Conservation (phyloP, 257 asterid genomes). For the Cynanchum wilfordii region DNA sequence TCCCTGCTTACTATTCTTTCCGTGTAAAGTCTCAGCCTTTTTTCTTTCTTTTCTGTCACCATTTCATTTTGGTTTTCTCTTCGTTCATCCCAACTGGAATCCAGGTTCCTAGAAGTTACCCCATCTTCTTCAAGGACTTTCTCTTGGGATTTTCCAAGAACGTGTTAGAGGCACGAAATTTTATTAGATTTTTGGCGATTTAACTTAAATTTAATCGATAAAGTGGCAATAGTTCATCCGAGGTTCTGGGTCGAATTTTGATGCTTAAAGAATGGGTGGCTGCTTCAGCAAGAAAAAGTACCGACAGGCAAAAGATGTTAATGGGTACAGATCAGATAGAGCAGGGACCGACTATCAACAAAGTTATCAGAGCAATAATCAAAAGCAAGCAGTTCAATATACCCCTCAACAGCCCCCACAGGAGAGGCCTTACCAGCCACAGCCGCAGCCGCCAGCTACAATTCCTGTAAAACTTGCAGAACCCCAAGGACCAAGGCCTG, state of each 20-base stretch:
- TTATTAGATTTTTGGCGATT: neutral
- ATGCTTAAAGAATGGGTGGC: conserved; percentile 39
- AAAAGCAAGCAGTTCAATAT: conserved; percentile 30
- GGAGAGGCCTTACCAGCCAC: conserved; percentile 28
- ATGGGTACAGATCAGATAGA: conserved; percentile 39
- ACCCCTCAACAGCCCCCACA: conserved; percentile 25
- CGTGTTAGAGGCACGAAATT: neutral
- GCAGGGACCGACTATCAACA: conserved; percentile 27
- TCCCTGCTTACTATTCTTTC: neutral
- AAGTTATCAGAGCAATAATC: conserved; percentile 20
- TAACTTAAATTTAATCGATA: neutral
- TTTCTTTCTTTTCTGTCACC: neutral
- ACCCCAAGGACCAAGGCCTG: conserved; percentile 27
- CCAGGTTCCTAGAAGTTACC: neutral
- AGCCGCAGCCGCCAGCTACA: conserved; percentile 21
- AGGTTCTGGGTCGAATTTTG: conserved; percentile 9
- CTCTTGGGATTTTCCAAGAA: neutral
- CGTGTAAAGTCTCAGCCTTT: neutral
- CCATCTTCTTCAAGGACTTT: conserved; percentile 1
- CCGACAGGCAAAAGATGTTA: conserved; percentile 21
- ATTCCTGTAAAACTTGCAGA: conserved; percentile 26
- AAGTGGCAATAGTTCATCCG: conserved; percentile 15
- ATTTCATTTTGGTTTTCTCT: neutral
- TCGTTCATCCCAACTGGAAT: neutral
- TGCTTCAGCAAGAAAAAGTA: conserved; percentile 55